Base-by-base conservation (phyloP, 495 filamentous ascomycete species). In the Xylaria curta region DNA sequence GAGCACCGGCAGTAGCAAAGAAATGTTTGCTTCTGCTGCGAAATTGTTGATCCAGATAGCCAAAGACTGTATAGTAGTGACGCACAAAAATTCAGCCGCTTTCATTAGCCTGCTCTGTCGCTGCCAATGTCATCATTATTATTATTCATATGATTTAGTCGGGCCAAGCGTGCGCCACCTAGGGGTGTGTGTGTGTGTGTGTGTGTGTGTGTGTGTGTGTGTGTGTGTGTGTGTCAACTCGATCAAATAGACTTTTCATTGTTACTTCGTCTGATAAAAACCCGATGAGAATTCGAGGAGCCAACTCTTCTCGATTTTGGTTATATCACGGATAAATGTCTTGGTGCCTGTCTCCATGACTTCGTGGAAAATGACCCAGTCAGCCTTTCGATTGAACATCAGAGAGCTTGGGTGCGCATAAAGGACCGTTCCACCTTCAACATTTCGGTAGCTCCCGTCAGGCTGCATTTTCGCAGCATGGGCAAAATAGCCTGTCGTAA, bases 331-430 rank as follows among this genome's bases (percentile, higher is more conserved):
- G 68, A 99, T 97, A 73, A 91, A 98, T 0, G 88, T 94, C 85
- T 98, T 98, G 68, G 88, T 87, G 19, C 93, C 92, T 26, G 93
- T 97, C 81, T 99, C 94, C 85, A 97, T 89, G 64, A 98, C 89
- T 79, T 98, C 97, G 76, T 97, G 92, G 77, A 98, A 99, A 53
- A 99, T 89, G 12, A 99, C 95, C 96, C 96, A 99, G 74, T 98
- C 95, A 21, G 93, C 94, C 84, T 97, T 98, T 56, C 96, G 90
- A 82, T 98, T 97, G 86, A 98, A 98, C 91, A 99, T 94, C 76
- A 99, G 81, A 21, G 93, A 96, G 76, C 89, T 97, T 4, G 96
- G 97, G 82, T 99, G 96, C 24, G 94, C 94, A 84, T 97, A 89
- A 46, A 99, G 83, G 54, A 89, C 88, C 51, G 83, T 86, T 8